Evolutionary conservation across 2,329 filamentous ascomycete genomes (phyloP).

Genomic region (Fusarium tupiense): DNA sequence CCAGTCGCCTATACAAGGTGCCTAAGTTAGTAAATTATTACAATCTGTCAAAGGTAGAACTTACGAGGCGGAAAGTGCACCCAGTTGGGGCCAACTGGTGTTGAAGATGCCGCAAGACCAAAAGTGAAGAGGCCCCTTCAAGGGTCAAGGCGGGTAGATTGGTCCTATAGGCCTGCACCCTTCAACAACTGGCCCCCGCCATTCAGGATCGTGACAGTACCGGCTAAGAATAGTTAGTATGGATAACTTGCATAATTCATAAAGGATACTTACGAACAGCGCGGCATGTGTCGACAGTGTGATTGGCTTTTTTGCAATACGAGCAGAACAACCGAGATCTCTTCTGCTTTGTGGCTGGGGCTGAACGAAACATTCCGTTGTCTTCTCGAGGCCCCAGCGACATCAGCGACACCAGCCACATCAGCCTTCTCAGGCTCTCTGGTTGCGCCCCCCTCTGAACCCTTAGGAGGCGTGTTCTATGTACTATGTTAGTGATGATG

Average conservation of each 20-base stretch:
- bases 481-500: too few relatives aligned
- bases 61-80: rapidly evolving
- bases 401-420: too few relatives aligned
- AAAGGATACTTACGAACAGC: neutral
- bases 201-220: rapidly evolving
- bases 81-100: neutral
- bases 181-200: neutral
- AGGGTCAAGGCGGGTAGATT: too few relatives aligned
- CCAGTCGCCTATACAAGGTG: neutral
- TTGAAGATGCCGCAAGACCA: too few relatives aligned
- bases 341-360: neutral
- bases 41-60: neutral
- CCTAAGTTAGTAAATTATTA: neutral
- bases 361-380: too few relatives aligned
- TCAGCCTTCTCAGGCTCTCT: too few relatives aligned
- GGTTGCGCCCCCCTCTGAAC: too few relatives aligned
- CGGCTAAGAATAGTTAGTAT: neutral
- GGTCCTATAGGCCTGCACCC: too few relatives aligned
- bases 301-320: rapidly evolving
- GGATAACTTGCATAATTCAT: neutral
- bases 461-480: too few relatives aligned
- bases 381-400: too few relatives aligned
- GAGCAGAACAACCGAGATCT: rapidly evolving
- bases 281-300: rapidly evolving
- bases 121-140: too few relatives aligned